These are phyloP conservation scores for Tolypocladium amazonense DNA, from an alignment of 2,329 filamentous ascomycete genomes.

Conservation along the genomic window DNA sequence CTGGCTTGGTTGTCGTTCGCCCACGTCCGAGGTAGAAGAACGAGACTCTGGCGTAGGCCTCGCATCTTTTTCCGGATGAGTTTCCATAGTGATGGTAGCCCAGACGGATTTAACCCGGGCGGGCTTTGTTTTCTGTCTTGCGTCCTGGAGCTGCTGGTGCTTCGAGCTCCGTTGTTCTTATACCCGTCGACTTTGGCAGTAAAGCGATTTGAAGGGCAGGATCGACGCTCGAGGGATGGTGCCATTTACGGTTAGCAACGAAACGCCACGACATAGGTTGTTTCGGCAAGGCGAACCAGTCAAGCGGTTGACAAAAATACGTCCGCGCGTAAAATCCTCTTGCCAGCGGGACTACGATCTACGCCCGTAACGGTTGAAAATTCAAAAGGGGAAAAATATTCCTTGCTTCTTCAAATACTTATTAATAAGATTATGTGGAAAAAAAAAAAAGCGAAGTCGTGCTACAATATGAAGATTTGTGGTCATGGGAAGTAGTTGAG, in stretches of 20 bases:
- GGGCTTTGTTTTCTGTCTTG: not conserved
- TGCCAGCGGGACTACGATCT: no score
- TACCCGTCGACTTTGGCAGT: not conserved
- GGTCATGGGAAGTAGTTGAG: no score
- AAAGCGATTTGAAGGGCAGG: not conserved
- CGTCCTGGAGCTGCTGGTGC: not conserved
- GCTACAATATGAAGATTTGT: no score
- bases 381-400: no score
- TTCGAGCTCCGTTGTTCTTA: not conserved
- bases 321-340: no score
- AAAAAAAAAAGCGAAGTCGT: no score
- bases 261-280: not conserved
- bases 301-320: not conserved
- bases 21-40: not conserved
- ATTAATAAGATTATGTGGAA: no score
- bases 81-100: not conserved
- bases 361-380: no score
- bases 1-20: not conserved
- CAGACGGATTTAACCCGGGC: no score
- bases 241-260: not conserved
- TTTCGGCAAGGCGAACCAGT: no score
- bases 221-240: not conserved
- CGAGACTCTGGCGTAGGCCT: not conserved
- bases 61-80: not conserved
- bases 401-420: no score